Base-by-base conservation (phyloP, 106 monocot species). In the Dioscorea zingiberensis region DNA sequence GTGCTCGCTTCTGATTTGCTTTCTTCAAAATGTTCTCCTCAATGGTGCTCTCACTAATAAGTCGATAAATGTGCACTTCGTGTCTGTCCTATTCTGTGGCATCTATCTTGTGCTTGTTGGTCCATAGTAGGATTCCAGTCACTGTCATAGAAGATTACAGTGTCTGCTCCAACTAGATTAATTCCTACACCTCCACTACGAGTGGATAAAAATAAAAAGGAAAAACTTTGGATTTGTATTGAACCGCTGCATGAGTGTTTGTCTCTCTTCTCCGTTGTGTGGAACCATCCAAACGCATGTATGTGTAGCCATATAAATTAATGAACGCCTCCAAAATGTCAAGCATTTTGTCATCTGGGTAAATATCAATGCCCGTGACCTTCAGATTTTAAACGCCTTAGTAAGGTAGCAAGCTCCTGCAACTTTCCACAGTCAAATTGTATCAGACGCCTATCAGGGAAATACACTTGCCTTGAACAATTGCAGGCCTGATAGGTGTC, bases 41-140 rank as follows among this genome's bases (percentile, higher is more conserved):
- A 69, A 98, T 98, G 57, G 98, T 93, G 30, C 91, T 86, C 51
- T 89, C 86, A 74, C 92, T 98, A 38, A 98, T 87, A 53, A 98
- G 82, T 51, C 98, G 63, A 78, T 98, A 98, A 56, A 98, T 98
- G 53, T 98, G 88, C 27, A 98, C 98, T 74, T 98, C 98, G 78
- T 58, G 98, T 98, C 65, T 98, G 98, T 13, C 98, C 98, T 59
- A 98, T 98, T 66, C 98, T 81, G 64, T 98, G 98, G 66, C 98
- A 98, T 78, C 98, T 83, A 65, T 98, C 98, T 77, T 98, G 98
- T 55, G 98, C 98, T 83, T 98, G 98, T 68, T 98, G 92, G 65
- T 98, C 98, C 98, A 98, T 98, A 48, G 98, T 92, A 55, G 98
- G 98, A 70, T 98, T 98, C 98, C 98, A 98, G 62, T 98, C 98